phyloP scores from a whole-genome alignment of 352 stramenopile genomes.

The Globisporangium apiculatum region DNA sequence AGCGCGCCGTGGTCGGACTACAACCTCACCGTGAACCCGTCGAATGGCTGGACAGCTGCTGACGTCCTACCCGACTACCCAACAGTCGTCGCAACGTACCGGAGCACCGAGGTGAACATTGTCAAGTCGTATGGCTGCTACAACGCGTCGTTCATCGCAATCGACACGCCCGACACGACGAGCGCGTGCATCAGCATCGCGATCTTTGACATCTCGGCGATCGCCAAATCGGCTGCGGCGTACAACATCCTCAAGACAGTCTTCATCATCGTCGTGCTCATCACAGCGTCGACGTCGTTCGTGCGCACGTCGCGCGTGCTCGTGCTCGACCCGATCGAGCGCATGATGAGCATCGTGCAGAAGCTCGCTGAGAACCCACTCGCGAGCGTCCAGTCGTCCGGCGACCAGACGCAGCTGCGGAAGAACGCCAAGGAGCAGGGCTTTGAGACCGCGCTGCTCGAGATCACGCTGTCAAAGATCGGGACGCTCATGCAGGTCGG shows the following conservation, averaged over 20 bases:
- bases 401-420: slow-evolving; percentile 52
- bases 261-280: slow-evolving; percentile 83
- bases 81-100: slow-evolving; percentile 31
- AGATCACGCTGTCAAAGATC: slow-evolving; percentile 80
- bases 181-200: slow-evolving; percentile 66
- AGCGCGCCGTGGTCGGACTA: slow-evolving; percentile 28
- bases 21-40: slow-evolving; percentile 50
- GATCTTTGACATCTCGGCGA: slow-evolving; percentile 78
- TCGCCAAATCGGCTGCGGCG: slow-evolving; percentile 34
- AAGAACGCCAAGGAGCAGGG: slow-evolving; percentile 76
- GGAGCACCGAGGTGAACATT: slow-evolving; percentile 57
- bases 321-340: slow-evolving; percentile 87
- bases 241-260: slow-evolving; percentile 86
- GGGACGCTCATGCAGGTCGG: slow-evolving; percentile 82
- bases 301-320: slow-evolving; percentile 77
- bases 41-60: slow-evolving; percentile 39
- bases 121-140: slow-evolving; percentile 76
- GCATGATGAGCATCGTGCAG: slow-evolving; percentile 88
- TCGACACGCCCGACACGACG: slow-evolving; percentile 36
- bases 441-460: slow-evolving; percentile 70
- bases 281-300: slow-evolving; percentile 73
- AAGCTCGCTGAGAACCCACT: slow-evolving; percentile 85
- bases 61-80: slow-evolving; percentile 34
- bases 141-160: slow-evolving; percentile 49
- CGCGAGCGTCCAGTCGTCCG: slow-evolving; percentile 68